Base-by-base conservation (phyloP, 208 protist species). In the Wallacemonas rigidus region DNA sequence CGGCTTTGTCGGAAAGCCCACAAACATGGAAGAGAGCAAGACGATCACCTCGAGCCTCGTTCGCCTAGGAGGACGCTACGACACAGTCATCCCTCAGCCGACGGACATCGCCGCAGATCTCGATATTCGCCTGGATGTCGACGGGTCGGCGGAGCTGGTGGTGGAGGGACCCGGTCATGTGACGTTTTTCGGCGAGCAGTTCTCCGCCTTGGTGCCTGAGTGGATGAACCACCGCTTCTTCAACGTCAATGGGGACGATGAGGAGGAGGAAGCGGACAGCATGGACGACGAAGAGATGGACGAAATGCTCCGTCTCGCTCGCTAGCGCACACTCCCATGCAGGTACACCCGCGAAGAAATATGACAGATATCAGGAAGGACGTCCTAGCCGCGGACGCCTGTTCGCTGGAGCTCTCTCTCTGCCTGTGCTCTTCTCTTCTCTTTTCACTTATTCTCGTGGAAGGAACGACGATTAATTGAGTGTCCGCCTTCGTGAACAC, bases 121-220 rank as follows among this genome's bases (percentile, higher is more conserved):
- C 26, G 74, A 91, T 67, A 74, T 93, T 14, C 86, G 81, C 15
- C 76, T 94, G 36, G 87, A 88, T n/a, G 79, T 94, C 67, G 91
- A 96, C 48, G 91, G 86, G 4, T 84, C 81, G 9, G 87, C 85
- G 12, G 75, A 77, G 75, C 77, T 96, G 45, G 76, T 77, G 17
- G 88, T 94, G 67, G 77, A 84, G 39, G 91, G 91, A 0, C 91
- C 91, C 2, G 89, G 89, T 40, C 73, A 75, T 47, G 86, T 94
- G 39, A 86, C 82, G 1, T 89, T 96, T 50, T 89, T 80, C 15
- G 91, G 91, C 0, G 86, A 92, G 71, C 87, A 93, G 70, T 79
- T 79, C 72, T 81, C 82, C 8, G 56, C 79, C 7, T 75, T 88
- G 3, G 80, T 92, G 11, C 82, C 85, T 2, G 81, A 92, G 72